phyloP scores from a whole-genome alignment of 2,329 filamentous ascomycete genomes.

The Zalaria obscura region DNA sequence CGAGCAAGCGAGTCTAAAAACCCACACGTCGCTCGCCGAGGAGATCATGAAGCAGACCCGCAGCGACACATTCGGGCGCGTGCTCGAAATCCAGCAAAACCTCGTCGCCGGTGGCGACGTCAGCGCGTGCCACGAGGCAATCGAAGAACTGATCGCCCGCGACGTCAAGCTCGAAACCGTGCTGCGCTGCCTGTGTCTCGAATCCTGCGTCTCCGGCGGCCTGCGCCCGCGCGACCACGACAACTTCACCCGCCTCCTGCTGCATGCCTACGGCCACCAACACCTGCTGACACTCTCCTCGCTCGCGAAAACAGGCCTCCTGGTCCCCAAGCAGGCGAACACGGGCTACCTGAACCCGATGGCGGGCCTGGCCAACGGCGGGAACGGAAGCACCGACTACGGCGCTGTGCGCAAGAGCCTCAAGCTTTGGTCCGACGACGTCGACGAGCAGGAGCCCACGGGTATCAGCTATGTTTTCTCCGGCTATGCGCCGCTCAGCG shows the following conservation, averaged over 20 bases:
- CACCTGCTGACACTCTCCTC: conserved; percentile 80
- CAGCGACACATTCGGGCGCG: conserved; percentile 73
- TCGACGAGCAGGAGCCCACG: conserved; percentile 85
- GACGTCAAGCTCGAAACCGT: conserved; percentile 70
- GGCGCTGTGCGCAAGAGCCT: conserved; percentile 74
- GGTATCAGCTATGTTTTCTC: conserved; percentile 98
- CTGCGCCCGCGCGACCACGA: conserved; percentile 83
- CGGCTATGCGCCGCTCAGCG: conserved; percentile 84
- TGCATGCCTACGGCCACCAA: conserved; percentile 90
- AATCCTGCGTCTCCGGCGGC: conserved; percentile 80
- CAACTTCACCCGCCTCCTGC: conserved; percentile 69
- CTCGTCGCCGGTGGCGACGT: conserved; percentile 82
- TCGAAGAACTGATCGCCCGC: conserved; percentile 88
- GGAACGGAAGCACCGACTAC: conserved; percentile 53
- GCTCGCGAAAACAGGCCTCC: conserved; percentile 78
- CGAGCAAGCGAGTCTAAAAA: conserved; percentile 82
- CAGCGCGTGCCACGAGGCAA: conserved; percentile 66
- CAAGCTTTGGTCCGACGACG: conserved; percentile 84
- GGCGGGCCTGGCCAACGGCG: conserved; percentile 37
- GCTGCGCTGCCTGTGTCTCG: conserved; percentile 74
- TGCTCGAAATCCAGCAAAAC: conserved; percentile 91
- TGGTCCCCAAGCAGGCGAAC: conserved; percentile 56
- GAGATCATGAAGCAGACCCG: conserved; percentile 90
- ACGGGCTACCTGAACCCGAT: conserved; percentile 72
- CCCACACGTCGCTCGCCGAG: conserved; percentile 83